Conservation (phyloP, 1,139 yeast genomes). For the Magnusiomyces paraingens region DNA sequence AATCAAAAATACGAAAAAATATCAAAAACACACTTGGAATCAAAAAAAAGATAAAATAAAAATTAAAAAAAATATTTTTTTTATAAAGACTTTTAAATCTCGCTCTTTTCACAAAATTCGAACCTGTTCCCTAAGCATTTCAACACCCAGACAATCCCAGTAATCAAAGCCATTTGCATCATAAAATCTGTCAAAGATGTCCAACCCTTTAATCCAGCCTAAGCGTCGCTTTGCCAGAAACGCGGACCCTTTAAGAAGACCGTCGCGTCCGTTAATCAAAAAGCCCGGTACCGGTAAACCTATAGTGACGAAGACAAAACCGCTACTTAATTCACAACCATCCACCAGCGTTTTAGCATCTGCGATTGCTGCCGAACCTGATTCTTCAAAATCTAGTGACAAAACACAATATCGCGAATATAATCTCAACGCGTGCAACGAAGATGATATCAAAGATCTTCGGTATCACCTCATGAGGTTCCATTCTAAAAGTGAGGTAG, state of each 20-base stretch:
- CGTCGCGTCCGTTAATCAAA: background rate
- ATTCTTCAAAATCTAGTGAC: slow-evolving; percentile 11
- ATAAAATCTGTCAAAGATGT: background rate
- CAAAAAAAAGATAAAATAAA: background rate
- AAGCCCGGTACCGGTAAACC: background rate
- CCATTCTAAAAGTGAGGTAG: slow-evolving; percentile 55
- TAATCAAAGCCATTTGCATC: background rate
- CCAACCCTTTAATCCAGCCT: slow-evolving; percentile 7
- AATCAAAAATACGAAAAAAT: too few relatives aligned
- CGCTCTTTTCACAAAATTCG: background rate
- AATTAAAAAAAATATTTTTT: background rate
- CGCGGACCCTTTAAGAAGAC: slow-evolving; percentile 3
- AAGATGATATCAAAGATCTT: slow-evolving; percentile 64
- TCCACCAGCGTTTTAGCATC: slow-evolving; percentile 9
- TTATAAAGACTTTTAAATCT: background rate
- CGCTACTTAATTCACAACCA: too few relatives aligned
- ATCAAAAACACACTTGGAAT: background rate
- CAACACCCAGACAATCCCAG: background rate
- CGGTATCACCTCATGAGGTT: slow-evolving; percentile 79
- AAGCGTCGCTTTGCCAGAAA: slow-evolving; percentile 3
- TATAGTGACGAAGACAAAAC: background rate
- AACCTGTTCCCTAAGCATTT: background rate
- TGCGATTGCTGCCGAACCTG: slow-evolving; percentile 11
- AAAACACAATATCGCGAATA: slow-evolving; percentile 45
- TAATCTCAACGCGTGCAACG: slow-evolving; percentile 65